Evolutionary conservation across 2,329 filamentous ascomycete genomes (phyloP).

Genomic region (Paraphaeosphaeria minitans): DNA sequence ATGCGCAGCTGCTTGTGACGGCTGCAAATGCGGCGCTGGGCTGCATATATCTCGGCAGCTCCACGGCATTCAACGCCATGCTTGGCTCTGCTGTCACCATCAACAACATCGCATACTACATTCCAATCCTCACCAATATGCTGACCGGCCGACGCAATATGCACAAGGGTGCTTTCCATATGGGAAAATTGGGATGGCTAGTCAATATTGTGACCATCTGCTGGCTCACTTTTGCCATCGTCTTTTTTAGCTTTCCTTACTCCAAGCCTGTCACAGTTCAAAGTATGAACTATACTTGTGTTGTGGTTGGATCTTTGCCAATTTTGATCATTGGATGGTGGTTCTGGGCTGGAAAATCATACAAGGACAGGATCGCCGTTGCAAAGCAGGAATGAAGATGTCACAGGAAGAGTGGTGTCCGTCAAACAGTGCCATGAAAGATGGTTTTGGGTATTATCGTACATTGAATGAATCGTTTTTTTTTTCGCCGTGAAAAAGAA

Average conservation of each 20-base stretch:
- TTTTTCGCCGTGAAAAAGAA: too few species aligned
- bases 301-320: constrained; percentile 14
- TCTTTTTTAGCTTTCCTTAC: constrained; percentile 18
- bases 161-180: constrained; percentile 17
- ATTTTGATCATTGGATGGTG: constrained; percentile 15
- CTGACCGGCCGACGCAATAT: constrained; percentile 15
- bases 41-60: constrained; percentile 16
- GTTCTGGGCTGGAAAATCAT: constrained; percentile 8
- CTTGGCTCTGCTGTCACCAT: constrained; percentile 16
- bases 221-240: constrained; percentile 18
- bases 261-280: constrained; percentile 9
- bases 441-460: not conserved
- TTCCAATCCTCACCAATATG: constrained; percentile 17
- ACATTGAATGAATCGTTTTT: not conserved
- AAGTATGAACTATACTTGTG: constrained; percentile 18
- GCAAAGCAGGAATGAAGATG: constrained; percentile 5
- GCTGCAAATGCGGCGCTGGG: constrained; percentile 14
- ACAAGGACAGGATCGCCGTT: constrained; percentile 6
- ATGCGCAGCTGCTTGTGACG: constrained; percentile 15
- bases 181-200: constrained; percentile 12
- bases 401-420: not conserved
- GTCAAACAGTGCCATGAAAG: too few species aligned
- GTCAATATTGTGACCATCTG: constrained; percentile 16
- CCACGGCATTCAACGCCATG: constrained; percentile 17
- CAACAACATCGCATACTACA: constrained; percentile 18